Percentiles rank a stretch among this genome's conserved stretches.
phyloP scores from a whole-genome alignment of 768 basidiomycete species.

The Suillus subluteus region DNA sequence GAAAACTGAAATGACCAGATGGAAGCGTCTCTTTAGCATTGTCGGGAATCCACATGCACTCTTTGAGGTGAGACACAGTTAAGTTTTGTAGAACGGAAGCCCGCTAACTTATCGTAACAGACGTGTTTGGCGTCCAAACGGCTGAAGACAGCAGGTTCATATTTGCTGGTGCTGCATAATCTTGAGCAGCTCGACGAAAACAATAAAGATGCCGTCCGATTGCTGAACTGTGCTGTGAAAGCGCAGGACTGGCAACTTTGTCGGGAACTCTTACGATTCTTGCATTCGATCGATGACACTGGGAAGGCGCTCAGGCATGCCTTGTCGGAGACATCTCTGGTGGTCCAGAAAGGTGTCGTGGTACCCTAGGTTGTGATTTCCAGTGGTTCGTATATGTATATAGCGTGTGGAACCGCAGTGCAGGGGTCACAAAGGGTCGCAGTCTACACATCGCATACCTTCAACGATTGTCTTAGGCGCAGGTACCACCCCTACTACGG shows the following conservation, averaged over 20 bases:
- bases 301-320: constrained; percentile 72
- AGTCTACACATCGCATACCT: not conserved
- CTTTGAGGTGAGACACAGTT: constrained; percentile 74
- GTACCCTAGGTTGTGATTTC: constrained; percentile 5
- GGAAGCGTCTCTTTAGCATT: constrained; percentile 85
- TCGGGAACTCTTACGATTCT: constrained; percentile 88
- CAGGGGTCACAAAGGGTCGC: not conserved
- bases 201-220: constrained; percentile 76
- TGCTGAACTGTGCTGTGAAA: constrained; percentile 76
- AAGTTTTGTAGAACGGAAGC: not conserved
- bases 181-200: constrained; percentile 85
- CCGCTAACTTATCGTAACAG: constrained; percentile 41
- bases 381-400: not conserved
- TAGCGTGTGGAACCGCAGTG: not conserved
- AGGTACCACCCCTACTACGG: too few relatives aligned
- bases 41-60: constrained; percentile 90
- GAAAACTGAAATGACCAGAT: constrained; percentile 92
- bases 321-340: constrained; percentile 53
- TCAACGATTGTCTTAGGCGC: not conserved
- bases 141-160: constrained; percentile 88
- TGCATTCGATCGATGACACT: constrained; percentile 90
- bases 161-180: constrained; percentile 91
- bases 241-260: constrained; percentile 89
- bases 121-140: constrained; percentile 72
- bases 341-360: not conserved